Conservation (phyloP, 768 basidiomycete genomes). For the Termitomyces sp. region DNA sequence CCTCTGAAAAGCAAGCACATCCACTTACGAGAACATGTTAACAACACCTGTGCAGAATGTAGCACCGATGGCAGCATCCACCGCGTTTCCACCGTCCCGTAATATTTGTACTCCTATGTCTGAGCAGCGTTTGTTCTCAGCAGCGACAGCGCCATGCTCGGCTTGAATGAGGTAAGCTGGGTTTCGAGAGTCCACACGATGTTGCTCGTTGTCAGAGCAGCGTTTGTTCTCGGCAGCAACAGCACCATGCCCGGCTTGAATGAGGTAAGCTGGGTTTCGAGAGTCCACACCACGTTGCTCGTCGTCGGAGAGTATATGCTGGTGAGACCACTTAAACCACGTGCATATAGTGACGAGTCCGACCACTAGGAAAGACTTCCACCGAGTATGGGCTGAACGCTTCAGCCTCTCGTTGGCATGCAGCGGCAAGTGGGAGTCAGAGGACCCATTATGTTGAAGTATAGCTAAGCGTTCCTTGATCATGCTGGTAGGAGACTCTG, state of each 20-base stretch:
- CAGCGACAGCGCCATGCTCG: slow-evolving; percentile 80
- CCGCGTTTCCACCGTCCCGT: slow-evolving; percentile 84
- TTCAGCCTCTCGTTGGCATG: not conserved
- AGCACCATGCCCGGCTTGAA: slow-evolving; percentile 69
- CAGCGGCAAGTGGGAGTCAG: slow-evolving; percentile 4
- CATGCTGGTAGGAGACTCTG: not conserved
- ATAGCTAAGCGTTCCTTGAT: not conserved
- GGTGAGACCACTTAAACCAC: not conserved
- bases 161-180: slow-evolving; percentile 54
- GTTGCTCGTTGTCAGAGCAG: slow-evolving; percentile 45
- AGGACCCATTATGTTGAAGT: not conserved
- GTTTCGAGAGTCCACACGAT: slow-evolving; percentile 26
- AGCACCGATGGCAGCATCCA: slow-evolving; percentile 82
- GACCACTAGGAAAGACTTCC: slow-evolving; percentile 6
- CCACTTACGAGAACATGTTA: slow-evolving; percentile 84
- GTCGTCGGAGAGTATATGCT: not conserved
- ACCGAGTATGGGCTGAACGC: not conserved
- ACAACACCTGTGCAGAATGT: slow-evolving; percentile 79
- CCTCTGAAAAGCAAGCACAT: not conserved
- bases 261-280: slow-evolving; percentile 43
- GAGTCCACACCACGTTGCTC: slow-evolving; percentile 12
- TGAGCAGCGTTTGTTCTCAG: slow-evolving; percentile 85
- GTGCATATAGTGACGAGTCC: slow-evolving; percentile 3
- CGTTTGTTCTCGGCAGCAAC: slow-evolving; percentile 86
- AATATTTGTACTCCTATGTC: slow-evolving; percentile 76